These are phyloP conservation scores for Coffea canephora DNA, from an alignment of 257 asterid genomes.

Conservation along the genomic window DNA sequence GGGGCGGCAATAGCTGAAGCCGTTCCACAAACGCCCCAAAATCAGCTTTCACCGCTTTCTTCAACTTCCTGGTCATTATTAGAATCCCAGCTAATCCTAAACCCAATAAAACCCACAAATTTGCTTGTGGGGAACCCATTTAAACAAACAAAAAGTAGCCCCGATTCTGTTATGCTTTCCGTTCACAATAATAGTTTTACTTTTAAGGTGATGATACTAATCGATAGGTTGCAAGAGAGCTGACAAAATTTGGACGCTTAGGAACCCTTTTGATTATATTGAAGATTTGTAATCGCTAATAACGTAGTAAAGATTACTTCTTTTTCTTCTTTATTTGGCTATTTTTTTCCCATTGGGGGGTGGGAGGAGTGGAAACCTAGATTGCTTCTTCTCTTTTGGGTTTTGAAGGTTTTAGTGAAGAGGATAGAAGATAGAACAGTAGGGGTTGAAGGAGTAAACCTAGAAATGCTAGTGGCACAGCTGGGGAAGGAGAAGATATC, in stretches of 20 bases:
- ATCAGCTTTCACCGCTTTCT: constrained; percentile 69
- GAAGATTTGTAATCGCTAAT: background rate
- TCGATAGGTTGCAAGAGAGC: background rate
- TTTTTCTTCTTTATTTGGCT: background rate
- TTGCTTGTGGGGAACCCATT: constrained; percentile 75
- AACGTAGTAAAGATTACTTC: background rate
- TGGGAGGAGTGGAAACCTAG: too few species aligned
- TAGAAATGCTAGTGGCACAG: background rate
- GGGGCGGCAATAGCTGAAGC: constrained; percentile 93
- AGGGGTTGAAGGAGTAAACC: constrained; percentile 1
- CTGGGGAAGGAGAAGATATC: background rate
- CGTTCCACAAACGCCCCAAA: constrained; percentile 90
- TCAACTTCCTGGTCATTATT: constrained; percentile 76
- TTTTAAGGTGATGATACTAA: background rate
- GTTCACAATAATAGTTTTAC: background rate
- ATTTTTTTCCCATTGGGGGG: background rate
- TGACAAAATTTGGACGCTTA: background rate
- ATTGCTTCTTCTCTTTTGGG: too few species aligned
- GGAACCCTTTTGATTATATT: background rate
- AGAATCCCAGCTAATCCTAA: constrained; percentile 93
- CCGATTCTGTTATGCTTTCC: background rate
- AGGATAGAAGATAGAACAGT: background rate
- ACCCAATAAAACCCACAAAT: constrained; percentile 89
- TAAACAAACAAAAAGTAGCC: background rate
- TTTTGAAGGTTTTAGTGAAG: background rate